Conservation (phyloP, 306 rosid genomes). For the Fagus sylvatica region DNA sequence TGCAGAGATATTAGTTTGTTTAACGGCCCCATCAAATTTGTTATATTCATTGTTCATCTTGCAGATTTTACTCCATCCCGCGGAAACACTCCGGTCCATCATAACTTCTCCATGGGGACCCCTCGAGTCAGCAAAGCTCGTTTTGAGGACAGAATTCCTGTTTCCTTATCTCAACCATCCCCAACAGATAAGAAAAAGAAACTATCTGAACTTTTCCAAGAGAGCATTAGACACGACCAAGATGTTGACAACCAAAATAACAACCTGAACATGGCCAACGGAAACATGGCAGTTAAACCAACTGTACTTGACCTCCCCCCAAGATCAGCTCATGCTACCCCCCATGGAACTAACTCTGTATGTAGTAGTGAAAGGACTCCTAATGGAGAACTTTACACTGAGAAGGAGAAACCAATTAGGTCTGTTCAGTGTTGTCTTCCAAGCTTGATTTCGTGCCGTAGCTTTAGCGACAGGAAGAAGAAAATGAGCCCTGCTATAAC, state of each 20-base stretch:
- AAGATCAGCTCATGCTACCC: slow-evolving; percentile 53
- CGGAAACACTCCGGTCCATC: slow-evolving; percentile 76
- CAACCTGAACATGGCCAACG: slow-evolving; percentile 10
- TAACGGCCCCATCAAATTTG: slow-evolving; percentile 1
- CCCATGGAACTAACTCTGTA: slow-evolving; percentile 48
- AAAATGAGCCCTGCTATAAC: slow-evolving; percentile 60
- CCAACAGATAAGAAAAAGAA: slow-evolving; percentile 66
- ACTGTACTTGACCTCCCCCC: slow-evolving; percentile 34
- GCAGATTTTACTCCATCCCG: slow-evolving; percentile 88
- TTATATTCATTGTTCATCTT: slow-evolving; percentile 7
- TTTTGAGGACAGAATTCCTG: slow-evolving; percentile 35
- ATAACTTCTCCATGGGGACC: slow-evolving; percentile 23
- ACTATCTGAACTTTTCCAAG: slow-evolving; percentile 71
- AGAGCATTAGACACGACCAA: slow-evolving; percentile 41
- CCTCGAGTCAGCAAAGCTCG: slow-evolving; percentile 37
- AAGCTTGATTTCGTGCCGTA: slow-evolving; percentile 64
- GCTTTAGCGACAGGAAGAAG: slow-evolving; percentile 74
- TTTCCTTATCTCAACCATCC: slow-evolving; percentile 40
- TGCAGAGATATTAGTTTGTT: neutral
- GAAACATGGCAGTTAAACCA: slow-evolving; percentile 38
- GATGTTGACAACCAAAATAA: slow-evolving; percentile 19
- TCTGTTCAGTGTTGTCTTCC: slow-evolving; percentile 75
- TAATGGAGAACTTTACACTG: slow-evolving; percentile 29
- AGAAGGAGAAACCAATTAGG: slow-evolving; percentile 43
- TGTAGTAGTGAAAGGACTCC: slow-evolving; percentile 62